These are phyloP conservation scores for Mycena maculata DNA, from an alignment of 768 basidiomycete species.

Conservation along the genomic window DNA sequence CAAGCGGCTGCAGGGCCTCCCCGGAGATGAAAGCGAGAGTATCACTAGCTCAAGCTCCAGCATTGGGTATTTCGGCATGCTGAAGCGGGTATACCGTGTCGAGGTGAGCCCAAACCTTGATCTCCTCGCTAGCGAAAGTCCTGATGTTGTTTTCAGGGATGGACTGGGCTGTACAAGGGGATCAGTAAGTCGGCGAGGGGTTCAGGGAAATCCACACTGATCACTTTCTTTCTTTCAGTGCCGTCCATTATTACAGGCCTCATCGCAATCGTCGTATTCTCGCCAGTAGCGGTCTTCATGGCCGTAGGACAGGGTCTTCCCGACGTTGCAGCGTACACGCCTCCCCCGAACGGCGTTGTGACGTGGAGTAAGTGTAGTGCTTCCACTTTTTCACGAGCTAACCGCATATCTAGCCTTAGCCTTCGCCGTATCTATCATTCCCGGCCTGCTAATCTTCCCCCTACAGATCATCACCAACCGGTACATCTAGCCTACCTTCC, in stretches of 20 bases:
- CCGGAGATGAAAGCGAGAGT: not conserved
- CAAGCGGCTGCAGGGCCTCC: not conserved
- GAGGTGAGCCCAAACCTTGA: not conserved
- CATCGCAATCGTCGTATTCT: not conserved
- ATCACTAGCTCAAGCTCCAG: not conserved
- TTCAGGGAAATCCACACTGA: too few species aligned
- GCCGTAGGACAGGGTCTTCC: too few species aligned
- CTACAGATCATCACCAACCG: constrained; percentile 24
- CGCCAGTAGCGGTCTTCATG: too few species aligned
- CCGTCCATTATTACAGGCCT: constrained; percentile 18
- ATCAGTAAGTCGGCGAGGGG: constrained; percentile 10
- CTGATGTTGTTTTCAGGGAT: too few species aligned
- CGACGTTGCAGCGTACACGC: too few species aligned
- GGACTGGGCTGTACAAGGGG: constrained; percentile 22
- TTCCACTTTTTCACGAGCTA: too few species aligned
- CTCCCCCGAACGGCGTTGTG: too few species aligned
- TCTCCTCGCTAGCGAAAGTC: too few species aligned
- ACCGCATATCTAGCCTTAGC: not conserved
- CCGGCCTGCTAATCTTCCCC: constrained; percentile 25
- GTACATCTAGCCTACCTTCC: not conserved
- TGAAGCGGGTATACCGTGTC: constrained; percentile 14
- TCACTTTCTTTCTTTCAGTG: not conserved
- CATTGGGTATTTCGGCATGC: constrained; percentile 19
- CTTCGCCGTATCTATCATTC: not conserved
- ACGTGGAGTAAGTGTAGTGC: too few species aligned